These are phyloP conservation scores for Citrus trifoliata DNA, from an alignment of 345 rosid genomes.

Conservation along the genomic window DNA sequence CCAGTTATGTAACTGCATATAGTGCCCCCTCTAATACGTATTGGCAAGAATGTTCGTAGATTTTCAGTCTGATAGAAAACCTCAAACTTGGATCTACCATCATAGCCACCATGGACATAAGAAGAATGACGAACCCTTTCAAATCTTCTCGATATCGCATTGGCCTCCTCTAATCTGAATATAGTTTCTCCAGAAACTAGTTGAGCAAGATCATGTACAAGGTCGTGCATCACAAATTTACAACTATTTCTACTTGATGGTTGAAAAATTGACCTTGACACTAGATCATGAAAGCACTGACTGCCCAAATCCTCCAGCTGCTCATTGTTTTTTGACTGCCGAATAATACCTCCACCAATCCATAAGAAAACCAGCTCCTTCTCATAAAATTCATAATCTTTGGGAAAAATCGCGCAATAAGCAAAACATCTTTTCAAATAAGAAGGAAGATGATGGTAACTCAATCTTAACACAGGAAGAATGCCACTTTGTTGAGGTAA, in stretches of 20 bases:
- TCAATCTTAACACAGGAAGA: not conserved
- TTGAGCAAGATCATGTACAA: not conserved
- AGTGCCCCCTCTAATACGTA: not conserved
- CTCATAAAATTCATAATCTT: not conserved
- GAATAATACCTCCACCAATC: not conserved
- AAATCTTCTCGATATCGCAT: not conserved
- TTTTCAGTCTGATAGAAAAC: not conserved
- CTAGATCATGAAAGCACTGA: not conserved
- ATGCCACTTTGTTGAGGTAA: not conserved
- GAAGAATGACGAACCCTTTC: not conserved
- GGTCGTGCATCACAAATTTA: not conserved
- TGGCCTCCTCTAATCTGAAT: not conserved
- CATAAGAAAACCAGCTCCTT: not conserved
- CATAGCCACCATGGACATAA: not conserved
- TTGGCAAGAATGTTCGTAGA: conserved; percentile 20
- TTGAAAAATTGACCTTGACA: conserved; percentile 19
- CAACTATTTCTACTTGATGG: not conserved
- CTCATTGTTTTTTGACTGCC: too few relatives aligned
- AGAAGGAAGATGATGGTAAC: not conserved
- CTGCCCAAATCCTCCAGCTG: not conserved
- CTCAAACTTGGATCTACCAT: not conserved
- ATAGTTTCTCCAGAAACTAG: not conserved
- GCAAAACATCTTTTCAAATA: conserved; percentile 5
- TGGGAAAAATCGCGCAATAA: not conserved
- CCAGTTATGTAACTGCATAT: not conserved